A percentile compares a stretch with the other conserved stretches of the same genome.
Conservation (phyloP, 2,329 filamentous ascomycete genomes). For the Colletotrichum falcatum region DNA sequence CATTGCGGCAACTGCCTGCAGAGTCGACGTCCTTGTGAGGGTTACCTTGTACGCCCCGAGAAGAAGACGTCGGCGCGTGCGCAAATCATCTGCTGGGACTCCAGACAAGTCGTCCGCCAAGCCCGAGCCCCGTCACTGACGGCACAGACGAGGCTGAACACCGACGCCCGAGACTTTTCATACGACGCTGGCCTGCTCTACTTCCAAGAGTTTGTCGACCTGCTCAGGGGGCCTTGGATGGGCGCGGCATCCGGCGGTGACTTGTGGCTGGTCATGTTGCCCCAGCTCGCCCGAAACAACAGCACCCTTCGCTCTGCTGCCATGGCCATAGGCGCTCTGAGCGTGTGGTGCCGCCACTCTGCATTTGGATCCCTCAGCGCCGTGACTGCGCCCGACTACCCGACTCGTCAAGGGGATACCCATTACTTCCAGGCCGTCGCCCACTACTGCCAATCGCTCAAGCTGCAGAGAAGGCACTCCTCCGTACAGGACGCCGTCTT, state of each 20-base stretch:
- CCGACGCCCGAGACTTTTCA: conserved; percentile 40
- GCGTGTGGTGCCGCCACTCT: conserved; percentile 44
- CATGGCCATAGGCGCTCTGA: conserved; percentile 49
- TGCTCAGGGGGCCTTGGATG: conserved; percentile 48
- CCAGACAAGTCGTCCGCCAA: conserved; percentile 26
- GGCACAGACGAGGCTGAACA: conserved; percentile 39
- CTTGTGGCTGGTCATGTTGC: conserved; percentile 48
- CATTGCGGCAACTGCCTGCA: conserved; percentile 41
- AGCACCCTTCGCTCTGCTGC: conserved; percentile 48
- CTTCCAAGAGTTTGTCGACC: conserved; percentile 49
- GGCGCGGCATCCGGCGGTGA: conserved; percentile 43
- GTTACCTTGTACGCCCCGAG: conserved; percentile 37
- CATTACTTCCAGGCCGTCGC: conserved; percentile 51
- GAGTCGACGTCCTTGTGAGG: conserved; percentile 39
- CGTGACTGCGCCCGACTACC: conserved; percentile 20
- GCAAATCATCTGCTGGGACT: conserved; percentile 45
- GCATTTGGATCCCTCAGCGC: conserved; percentile 23
- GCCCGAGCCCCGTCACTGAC: conserved; percentile 10
- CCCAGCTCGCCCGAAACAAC: conserved; percentile 48
- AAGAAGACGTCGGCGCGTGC: conserved; percentile 29
- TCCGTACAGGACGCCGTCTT: conserved; percentile 49
- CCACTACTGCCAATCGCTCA: conserved; percentile 52
- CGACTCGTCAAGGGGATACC: conserved; percentile 24
- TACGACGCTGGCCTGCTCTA: conserved; percentile 42
- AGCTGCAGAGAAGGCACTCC: conserved; percentile 44